Percentiles rank a stretch among this genome's conserved stretches.
phyloP scores from a whole-genome alignment of 2,329 filamentous ascomycete genomes.

The Paecilomyces fulvus region DNA sequence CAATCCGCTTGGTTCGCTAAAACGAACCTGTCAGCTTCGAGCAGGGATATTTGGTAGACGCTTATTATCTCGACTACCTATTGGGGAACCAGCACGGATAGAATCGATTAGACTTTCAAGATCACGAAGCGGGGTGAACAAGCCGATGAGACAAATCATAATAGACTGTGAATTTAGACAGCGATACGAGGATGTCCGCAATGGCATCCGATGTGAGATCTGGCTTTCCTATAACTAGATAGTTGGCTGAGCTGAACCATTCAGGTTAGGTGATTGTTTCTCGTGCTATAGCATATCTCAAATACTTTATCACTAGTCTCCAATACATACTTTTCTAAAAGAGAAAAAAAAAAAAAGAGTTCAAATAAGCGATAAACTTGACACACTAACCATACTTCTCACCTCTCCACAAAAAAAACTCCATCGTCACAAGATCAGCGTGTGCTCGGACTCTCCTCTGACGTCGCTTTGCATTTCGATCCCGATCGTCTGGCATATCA shows the following conservation, averaged over 20 bases:
- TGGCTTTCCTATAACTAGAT: neutral
- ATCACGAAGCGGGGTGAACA: neutral
- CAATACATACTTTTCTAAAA: too few species aligned
- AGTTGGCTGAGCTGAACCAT: neutral
- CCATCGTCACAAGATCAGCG: too few species aligned
- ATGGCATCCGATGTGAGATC: too few species aligned
- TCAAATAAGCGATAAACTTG: too few species aligned
- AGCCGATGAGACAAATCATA: neutral
- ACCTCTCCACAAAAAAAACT: too few species aligned
- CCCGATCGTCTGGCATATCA: neutral
- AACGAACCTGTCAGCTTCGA: neutral
- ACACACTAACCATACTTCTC: too few species aligned
- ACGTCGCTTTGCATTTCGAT: neutral
- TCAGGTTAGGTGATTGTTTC: neutral
- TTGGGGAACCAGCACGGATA: neutral
- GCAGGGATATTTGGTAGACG: neutral
- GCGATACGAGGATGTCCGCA: too few species aligned
- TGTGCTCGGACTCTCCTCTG: neutral
- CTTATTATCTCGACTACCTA: neutral
- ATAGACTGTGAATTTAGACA: too few species aligned
- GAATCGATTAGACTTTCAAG: neutral
- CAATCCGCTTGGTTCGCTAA: neutral
- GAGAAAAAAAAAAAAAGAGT: too few species aligned
- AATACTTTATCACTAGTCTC: too few species aligned
- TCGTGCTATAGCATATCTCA: too few species aligned